Evolutionary conservation across 176 grass and related monocot genomes (phyloP).

Genomic region (Typha latifolia): DNA sequence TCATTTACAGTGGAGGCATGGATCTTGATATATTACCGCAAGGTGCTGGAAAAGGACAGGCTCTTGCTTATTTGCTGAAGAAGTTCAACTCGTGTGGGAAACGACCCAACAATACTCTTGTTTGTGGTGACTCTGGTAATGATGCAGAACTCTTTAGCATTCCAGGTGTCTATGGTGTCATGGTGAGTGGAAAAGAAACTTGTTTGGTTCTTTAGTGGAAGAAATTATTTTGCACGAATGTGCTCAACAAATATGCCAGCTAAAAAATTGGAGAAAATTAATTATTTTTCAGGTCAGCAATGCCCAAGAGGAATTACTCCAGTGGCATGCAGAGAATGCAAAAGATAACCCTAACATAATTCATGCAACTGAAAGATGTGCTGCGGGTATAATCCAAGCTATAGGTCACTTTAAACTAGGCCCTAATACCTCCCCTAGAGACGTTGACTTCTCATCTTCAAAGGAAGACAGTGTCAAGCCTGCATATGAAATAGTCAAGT

Average conservation of each 20-base stretch:
- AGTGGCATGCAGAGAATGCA: constrained; percentile 74
- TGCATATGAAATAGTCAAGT: constrained; percentile 47
- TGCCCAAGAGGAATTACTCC: constrained; percentile 75
- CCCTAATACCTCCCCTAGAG: constrained; percentile 53
- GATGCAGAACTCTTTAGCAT: constrained; percentile 85
- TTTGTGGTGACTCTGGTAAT: constrained; percentile 86
- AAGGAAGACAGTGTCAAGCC: constrained; percentile 47
- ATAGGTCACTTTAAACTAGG: constrained; percentile 65
- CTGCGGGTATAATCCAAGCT: constrained; percentile 72
- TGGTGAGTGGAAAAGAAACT: constrained; percentile 46
- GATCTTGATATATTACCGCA: constrained; percentile 70
- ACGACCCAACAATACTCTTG: constrained; percentile 64
- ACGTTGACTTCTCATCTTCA: constrained; percentile 38
- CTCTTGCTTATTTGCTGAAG: constrained; percentile 70
- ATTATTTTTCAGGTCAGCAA: constrained; percentile 63
- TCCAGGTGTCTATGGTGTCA: constrained; percentile 62
- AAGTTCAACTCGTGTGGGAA: constrained; percentile 57
- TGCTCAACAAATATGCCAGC: not conserved
- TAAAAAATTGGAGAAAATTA: not conserved
- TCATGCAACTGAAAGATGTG: constrained; percentile 71
- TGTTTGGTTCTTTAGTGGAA: not conserved
- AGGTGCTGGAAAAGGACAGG: constrained; percentile 84
- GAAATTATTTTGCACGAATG: constrained; percentile 8
- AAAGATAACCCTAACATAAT: constrained; percentile 45
- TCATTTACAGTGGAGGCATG: constrained; percentile 68